phyloP scores from a whole-genome alignment of 2,329 filamentous ascomycete genomes.

The Stagonosporopsis cucurbitacearum region DNA sequence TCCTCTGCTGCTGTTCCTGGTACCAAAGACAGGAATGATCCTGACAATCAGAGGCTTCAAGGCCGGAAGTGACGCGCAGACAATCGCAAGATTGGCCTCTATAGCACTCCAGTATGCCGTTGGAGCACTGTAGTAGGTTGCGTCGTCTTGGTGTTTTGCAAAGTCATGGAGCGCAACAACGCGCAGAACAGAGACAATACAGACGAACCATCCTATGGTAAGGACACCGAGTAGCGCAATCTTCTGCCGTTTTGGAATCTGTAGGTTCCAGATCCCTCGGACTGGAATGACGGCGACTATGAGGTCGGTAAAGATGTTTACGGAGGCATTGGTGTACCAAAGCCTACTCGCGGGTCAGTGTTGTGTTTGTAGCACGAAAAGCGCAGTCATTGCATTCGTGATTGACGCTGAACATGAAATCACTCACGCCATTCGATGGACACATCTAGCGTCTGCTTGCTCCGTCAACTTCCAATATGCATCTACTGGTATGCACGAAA shows the following conservation, averaged over 20 bases:
- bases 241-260: slow-evolving; percentile 32
- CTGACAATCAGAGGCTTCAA: slow-evolving; percentile 38
- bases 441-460: slow-evolving; percentile 6
- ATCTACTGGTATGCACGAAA: slow-evolving; percentile 31
- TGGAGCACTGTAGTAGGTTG: slow-evolving; percentile 30
- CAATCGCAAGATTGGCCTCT: slow-evolving; percentile 42
- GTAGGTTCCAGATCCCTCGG: slow-evolving; percentile 32
- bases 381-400: not conserved
- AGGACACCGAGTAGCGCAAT: slow-evolving; percentile 31
- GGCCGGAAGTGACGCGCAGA: slow-evolving; percentile 41
- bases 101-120: slow-evolving; percentile 40
- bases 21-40: slow-evolving; percentile 31
- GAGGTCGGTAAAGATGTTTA: slow-evolving; percentile 37
- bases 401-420: not conserved
- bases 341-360: slow-evolving; percentile 1
- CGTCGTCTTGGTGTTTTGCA: slow-evolving; percentile 25
- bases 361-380: not conserved
- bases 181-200: slow-evolving; percentile 40
- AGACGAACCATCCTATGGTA: slow-evolving; percentile 44
- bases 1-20: slow-evolving; percentile 16
- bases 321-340: slow-evolving; percentile 30
- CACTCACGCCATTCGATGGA: slow-evolving; percentile 13
- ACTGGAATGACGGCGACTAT: slow-evolving; percentile 35
- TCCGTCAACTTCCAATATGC: slow-evolving; percentile 28
- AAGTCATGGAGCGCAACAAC: slow-evolving; percentile 29